Base-by-base conservation (phyloP, 768 basidiomycete species). In the Xerocomellus intermedius region DNA sequence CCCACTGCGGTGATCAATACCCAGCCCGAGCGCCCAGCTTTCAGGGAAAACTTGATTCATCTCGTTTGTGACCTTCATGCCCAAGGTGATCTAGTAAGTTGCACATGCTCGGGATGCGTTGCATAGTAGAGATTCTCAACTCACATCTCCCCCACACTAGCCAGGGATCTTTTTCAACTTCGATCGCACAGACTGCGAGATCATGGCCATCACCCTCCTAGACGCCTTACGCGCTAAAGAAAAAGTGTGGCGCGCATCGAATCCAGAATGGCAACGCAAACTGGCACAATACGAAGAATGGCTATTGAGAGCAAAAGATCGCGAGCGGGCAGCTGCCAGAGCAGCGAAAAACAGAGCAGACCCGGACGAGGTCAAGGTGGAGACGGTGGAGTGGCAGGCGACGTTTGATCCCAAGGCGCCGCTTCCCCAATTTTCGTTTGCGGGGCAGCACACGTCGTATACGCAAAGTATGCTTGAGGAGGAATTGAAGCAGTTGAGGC, bases 121-220 rank as follows among this genome's bases (percentile, higher is more conserved):
- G 5, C n/a, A 10, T 13, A 22, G 0, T 16, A 30, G 12, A 4
- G 7, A 30, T 32, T 48, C 46, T 37, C 26, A 30, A 46, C 19
- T 9, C 19, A 4, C 33, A 19, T 28, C 17, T 52, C 24, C 17
- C 42, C 26, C 47, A 19, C 10, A 39, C 0, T 50, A 85, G 84
- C 85, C 86, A 4, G 87, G 85, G 0, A 79, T 89, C 13, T 67
- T 89, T 21, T 89, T 89, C 72, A 79, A 75, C 50, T 86, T 89
- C 60, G 83, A 87, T 58, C 79, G 87, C 19, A 65, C 71, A 2
- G 72, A 74, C 19, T 87, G 86, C 64, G 85, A 87, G 63, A 58
- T 68, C n/a, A 76, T 86, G 72, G 82, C 77, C 0, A 36, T 63
- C 21, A 53, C 56, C 13, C 65, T 89, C 22, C 19, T 73, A 1